A percentile compares a stretch with the other conserved stretches of the same genome.
Conservation (phyloP, 192 early-diverging fungal genomes). For the Mortierella hygrophila region DNA sequence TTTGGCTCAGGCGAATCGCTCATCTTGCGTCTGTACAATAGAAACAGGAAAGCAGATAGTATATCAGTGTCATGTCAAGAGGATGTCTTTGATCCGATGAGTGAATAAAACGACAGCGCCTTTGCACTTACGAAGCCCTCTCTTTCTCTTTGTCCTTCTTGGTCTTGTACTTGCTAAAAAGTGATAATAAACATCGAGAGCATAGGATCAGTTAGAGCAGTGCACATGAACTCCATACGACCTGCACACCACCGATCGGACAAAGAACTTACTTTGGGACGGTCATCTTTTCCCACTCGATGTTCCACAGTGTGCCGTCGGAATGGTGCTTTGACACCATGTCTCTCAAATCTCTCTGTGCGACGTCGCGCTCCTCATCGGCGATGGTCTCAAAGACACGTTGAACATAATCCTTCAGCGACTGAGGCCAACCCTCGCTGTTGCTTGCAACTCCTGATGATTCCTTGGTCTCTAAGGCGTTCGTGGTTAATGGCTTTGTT, state of each 20-base stretch:
- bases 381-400: slow-evolving; percentile 52
- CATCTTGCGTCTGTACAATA: neutral
- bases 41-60: neutral
- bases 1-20: neutral
- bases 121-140: neutral
- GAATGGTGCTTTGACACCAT: slow-evolving; percentile 64
- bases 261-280: slow-evolving; percentile 70
- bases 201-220: neutral
- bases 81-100: neutral
- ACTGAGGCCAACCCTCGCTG: slow-evolving; percentile 34
- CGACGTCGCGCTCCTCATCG: slow-evolving; percentile 54
- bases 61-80: neutral
- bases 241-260: neutral
- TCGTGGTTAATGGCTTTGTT: slow-evolving; percentile 44
- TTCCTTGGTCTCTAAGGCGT: slow-evolving; percentile 42
- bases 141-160: slow-evolving; percentile 12
- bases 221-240: neutral
- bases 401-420: slow-evolving; percentile 55
- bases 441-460: slow-evolving; percentile 7
- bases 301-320: slow-evolving; percentile 60
- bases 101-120: neutral
- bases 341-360: slow-evolving; percentile 67
- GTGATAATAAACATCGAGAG: neutral
- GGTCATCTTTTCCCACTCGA: slow-evolving; percentile 79
- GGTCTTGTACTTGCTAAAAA: slow-evolving; percentile 21